These are phyloP conservation scores for Rubroboletus satanas DNA, from an alignment of 768 basidiomycete genomes.

Conservation along the genomic window DNA sequence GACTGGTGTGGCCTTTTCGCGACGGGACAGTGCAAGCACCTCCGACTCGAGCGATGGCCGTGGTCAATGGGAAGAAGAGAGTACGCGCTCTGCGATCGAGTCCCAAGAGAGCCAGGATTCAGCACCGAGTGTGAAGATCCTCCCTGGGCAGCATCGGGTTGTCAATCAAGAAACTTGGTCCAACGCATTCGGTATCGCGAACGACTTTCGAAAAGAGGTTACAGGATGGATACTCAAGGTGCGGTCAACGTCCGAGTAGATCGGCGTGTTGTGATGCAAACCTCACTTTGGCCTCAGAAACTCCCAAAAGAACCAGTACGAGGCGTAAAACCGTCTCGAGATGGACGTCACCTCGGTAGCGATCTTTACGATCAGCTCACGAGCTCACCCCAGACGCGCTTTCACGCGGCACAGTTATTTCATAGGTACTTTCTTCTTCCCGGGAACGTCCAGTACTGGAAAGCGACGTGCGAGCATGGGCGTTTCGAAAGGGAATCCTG, in stretches of 20 bases:
- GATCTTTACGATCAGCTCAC: conserved; percentile 50
- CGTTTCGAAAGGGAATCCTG: not conserved
- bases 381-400: conserved; percentile 55
- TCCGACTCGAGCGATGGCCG: conserved; percentile 11
- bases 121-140: not conserved
- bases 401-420: conserved; percentile 62
- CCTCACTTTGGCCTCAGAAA: conserved; percentile 3
- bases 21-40: conserved; percentile 6
- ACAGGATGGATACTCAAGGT: conserved; percentile 49
- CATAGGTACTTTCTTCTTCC: conserved; percentile 50
- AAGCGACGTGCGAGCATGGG: not conserved
- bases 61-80: conserved; percentile 18
- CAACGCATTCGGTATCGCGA: conserved; percentile 30
- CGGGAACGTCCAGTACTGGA: conserved; percentile 13
- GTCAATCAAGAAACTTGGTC: conserved; percentile 13
- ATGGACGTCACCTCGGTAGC: not conserved
- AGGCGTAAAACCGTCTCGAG: not conserved
- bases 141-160: not conserved
- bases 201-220: conserved; percentile 32
- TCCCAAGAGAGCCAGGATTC: conserved; percentile 19
- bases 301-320: conserved; percentile 1
- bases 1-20: not conserved
- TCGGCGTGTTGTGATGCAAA: not conserved
- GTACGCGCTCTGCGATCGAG: conserved; percentile 9
- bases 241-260: not conserved